Conservation (phyloP, 73 alveolate species). For the Blepharisma japonicum region DNA sequence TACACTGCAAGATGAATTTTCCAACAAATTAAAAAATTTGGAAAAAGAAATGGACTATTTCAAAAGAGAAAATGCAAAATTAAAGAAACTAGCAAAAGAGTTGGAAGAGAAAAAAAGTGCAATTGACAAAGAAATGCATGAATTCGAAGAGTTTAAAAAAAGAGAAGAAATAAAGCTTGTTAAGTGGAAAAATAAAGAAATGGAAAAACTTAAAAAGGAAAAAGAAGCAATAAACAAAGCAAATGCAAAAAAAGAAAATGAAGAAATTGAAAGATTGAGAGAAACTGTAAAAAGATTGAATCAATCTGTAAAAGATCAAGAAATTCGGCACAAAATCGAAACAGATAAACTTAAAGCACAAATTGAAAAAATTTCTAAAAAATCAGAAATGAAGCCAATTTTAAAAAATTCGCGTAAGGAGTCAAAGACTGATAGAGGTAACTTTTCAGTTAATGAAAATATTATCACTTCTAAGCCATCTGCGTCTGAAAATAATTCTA, state of each 20-base stretch:
- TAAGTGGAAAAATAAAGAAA: slow-evolving; percentile 65
- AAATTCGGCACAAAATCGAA: slow-evolving; percentile 76
- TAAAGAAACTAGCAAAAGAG: background rate
- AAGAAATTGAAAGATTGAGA: slow-evolving; percentile 88
- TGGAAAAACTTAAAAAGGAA: slow-evolving; percentile 63
- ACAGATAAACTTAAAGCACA: slow-evolving; percentile 82
- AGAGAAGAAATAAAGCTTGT: slow-evolving; percentile 59
- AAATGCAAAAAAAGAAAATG: slow-evolving; percentile 50
- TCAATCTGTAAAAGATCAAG: slow-evolving; percentile 77
- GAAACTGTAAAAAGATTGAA: slow-evolving; percentile 64
- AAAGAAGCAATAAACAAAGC: slow-evolving; percentile 56
- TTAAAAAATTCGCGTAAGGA: no score
- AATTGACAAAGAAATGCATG: slow-evolving; percentile 50
- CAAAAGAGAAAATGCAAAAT: background rate
- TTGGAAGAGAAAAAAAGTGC: slow-evolving; percentile 9
- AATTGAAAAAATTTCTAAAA: slow-evolving; percentile 59
- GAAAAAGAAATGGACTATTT: no score
- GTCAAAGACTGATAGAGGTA: no score
- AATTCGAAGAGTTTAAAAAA: slow-evolving; percentile 48
- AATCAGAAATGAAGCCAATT: no score
- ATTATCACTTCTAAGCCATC: no score
- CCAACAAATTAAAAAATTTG: no score
- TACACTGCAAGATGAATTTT: no score
- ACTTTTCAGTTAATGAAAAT: no score
- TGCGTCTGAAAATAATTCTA: no score